Base-by-base conservation (phyloP, 257 asterid genomes). In the Solanum clarkiae region DNA sequence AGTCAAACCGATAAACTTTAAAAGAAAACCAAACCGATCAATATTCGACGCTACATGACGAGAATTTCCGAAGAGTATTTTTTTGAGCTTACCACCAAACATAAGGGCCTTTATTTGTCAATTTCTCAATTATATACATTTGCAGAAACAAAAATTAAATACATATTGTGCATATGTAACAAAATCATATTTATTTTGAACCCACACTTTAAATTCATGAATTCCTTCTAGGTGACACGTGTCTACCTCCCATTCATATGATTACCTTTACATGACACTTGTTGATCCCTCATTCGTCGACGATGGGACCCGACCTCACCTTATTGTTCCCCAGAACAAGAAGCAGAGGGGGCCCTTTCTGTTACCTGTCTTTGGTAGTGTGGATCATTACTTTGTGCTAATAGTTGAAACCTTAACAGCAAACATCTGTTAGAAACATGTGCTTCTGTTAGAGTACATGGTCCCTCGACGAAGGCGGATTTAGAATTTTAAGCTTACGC, bases 321-420 rank as follows among this genome's bases (percentile, higher is more conserved):
- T 16, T 26, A 77, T 51, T 51, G 63, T 77, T 74, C 9, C 47
- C 82, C 82, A 0, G 16, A 77, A 51, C 60, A 51, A 77, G 82
- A 77, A 77, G 26, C 26, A 77, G 8, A 24, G 22, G 63, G 77
- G 82, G 26, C 63, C 82, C 63, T 18, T 63, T 80, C 80, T 57
- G 87, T 65, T 80, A 62, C 72, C 57, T 68, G 87, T 85, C 82
- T 45, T 86, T 66, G 89, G 86, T 80, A 36, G 45, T 80, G 82
- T 80, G 85, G 88, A 86, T 77, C 79, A 80, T 62, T 14, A 45
- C 86, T 62, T 89, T 85, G 80, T 44, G 75, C 83, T 86, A 71
- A 32, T 81, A 77, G 81, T 88, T 74, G 80, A 77, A 87, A 87
- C 65, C 80, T 80, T 55, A 88, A 79, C 92, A 86, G 69, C 88